Percentiles rank a stretch among this genome's conserved stretches.
Evolutionary conservation across 805 yeast genomes (phyloP).

Genomic region (Saccharomycopsis microspora): DNA sequence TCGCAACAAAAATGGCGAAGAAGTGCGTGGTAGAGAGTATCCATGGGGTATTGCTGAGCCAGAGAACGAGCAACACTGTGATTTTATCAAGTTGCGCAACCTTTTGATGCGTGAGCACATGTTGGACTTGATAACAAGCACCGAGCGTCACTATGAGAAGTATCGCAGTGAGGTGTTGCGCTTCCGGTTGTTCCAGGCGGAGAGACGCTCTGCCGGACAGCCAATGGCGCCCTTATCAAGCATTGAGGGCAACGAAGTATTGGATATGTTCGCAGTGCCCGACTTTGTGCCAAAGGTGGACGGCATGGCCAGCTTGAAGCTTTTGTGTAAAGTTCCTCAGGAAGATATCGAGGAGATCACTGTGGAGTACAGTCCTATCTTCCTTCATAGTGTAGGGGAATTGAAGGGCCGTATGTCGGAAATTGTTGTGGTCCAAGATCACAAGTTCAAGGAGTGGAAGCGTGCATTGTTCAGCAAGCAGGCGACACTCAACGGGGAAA

Average conservation of each 20-base stretch:
- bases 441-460: conserved; percentile 53
- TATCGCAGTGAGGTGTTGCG: conserved; percentile 51
- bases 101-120: conserved; percentile 58
- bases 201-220: background rate
- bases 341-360: conserved; percentile 28
- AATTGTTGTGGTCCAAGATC: conserved; percentile 37
- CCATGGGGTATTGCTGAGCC: conserved; percentile 83
- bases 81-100: conserved; percentile 53
- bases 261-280: conserved; percentile 1
- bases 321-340: conserved; percentile 28
- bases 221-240: conserved; percentile 3
- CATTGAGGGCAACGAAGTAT: background rate
- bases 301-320: conserved; percentile 25
- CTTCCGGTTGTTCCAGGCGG: conserved; percentile 25
- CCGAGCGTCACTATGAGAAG: conserved; percentile 64
- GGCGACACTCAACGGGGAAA: conserved; percentile 40
- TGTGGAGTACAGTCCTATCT: conserved; percentile 35
- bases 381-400: conserved; percentile 30
- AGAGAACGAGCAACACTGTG: conserved; percentile 69
- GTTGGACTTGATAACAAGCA: conserved; percentile 67
- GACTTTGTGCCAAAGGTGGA: conserved; percentile 14
- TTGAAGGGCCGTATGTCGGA: conserved; percentile 33
- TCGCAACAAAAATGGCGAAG: conserved; percentile 30
- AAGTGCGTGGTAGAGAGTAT: conserved; percentile 66
- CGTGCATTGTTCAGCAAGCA: conserved; percentile 43